A percentile compares a stretch with the other conserved stretches of the same genome.
phyloP scores from a whole-genome alignment of 1,284 basidiomycete genomes.

The Schizophyllum amplum region DNA sequence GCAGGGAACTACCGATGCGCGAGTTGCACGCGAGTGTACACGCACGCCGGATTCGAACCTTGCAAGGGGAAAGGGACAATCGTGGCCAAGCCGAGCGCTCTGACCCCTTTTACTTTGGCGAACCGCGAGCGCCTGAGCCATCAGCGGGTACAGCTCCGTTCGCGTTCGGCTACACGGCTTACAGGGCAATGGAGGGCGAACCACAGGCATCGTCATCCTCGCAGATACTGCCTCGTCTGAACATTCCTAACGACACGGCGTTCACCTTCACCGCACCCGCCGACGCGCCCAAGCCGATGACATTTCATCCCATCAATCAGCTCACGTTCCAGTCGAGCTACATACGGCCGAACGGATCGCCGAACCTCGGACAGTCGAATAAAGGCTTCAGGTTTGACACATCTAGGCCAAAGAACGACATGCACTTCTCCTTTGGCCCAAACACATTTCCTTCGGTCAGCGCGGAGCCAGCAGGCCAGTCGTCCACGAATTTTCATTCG shows the following conservation, averaged over 20 bases:
- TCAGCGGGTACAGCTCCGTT: background rate
- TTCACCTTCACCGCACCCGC: background rate
- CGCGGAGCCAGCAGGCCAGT: no score
- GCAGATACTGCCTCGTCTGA: background rate
- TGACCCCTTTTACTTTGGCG: no score
- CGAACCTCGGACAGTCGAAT: no score
- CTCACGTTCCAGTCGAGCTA: no score
- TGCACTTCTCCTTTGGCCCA: no score
- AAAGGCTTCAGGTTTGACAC: no score
- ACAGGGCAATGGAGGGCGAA: background rate
- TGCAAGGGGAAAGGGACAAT: no score
- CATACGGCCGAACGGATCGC: no score
- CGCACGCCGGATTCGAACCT: no score
- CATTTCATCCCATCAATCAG: no score
- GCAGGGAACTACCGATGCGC: background rate
- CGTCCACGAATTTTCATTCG: slow-evolving; percentile 15
- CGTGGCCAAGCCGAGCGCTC: no score
- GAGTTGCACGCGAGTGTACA: background rate
- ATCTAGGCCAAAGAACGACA: no score
- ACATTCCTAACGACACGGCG: background rate
- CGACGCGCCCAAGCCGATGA: background rate
- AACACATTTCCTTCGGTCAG: background rate
- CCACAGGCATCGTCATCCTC: background rate
- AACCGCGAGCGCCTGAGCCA: background rate
- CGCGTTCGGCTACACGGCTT: background rate